Evolutionary conservation across 2,329 filamentous ascomycete species (phyloP).

Genomic region (Lachnellula hyalina): DNA sequence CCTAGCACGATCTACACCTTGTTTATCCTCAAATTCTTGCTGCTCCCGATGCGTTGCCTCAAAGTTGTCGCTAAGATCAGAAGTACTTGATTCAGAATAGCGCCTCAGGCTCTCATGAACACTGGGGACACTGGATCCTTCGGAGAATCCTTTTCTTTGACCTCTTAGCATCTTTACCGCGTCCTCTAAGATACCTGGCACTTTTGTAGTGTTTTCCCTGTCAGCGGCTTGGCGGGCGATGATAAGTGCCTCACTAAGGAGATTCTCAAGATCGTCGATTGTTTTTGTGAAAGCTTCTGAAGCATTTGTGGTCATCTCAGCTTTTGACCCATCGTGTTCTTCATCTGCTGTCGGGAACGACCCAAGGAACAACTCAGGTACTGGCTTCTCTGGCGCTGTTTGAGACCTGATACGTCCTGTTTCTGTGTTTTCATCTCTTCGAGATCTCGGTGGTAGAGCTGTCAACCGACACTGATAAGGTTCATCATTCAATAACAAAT

Average conservation of each 20-base stretch:
- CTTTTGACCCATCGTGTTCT: constrained; percentile 2
- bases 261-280: constrained; percentile 32
- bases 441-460: constrained; percentile 23
- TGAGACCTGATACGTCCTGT: constrained; percentile 7
- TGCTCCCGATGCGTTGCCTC: neutral
- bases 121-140: constrained; percentile 15
- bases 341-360: constrained; percentile 6
- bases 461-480: constrained; percentile 27
- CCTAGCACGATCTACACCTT: neutral
- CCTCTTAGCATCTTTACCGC: constrained; percentile 22
- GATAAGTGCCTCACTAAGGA: constrained; percentile 33
- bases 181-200: constrained; percentile 18
- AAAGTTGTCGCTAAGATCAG: constrained; percentile 14
- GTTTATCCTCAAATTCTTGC: neutral
- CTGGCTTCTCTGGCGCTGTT: constrained; percentile 10
- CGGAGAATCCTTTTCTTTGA: constrained; percentile 11
- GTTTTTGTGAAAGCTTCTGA: constrained; percentile 31
- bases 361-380: constrained; percentile 14
- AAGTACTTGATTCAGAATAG: constrained; percentile 18
- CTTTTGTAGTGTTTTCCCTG: constrained; percentile 17
- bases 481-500: constrained; percentile 22
- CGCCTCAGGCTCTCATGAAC: constrained; percentile 27
- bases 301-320: constrained; percentile 2
- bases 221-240: constrained; percentile 33
- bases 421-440: constrained; percentile 5